Evolutionary conservation across 75 land plant genomes (phyloP), one percentile per base, ranked within the genome.

Genomic region (Larix kaempferi): DNA sequence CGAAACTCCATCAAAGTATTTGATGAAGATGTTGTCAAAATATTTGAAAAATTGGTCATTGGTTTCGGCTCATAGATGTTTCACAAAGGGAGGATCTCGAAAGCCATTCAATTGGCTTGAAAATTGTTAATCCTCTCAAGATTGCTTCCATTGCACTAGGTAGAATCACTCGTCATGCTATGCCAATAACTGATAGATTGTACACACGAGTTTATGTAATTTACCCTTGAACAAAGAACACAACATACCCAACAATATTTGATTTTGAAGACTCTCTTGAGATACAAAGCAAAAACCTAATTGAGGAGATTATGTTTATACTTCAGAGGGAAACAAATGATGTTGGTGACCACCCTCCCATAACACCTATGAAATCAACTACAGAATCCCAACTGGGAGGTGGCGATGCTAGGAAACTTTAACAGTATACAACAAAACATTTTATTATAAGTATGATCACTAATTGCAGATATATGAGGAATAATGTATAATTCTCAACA

Each of bases 281-380:
- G n/a, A n/a, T n/a, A n/a, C n/a, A n/a, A n/a, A 94, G 26, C 72
- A 61, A 67, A 89, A 92, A 80, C 90, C 99, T 25, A 41, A 78
- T 37, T 94, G 93, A 93, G 99, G 98, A 55, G 83, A 81, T 77
- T 84, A 90, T 83, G 95, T 87, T 12, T 80, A 78, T 63, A 86
- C 88, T 78, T 96, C 99, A n/a, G 73, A 84, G 84, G 37, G 59
- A 77, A 17, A 98, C 98, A 80, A 83, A 84, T 37, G 95, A 96
- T 85, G 98, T 85, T 33, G 99, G 99, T 71, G 99, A 96, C 62
- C 99, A 96, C 77, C 99, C 99, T 78, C 99, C 99, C 35, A 94
- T 96, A 66, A 96, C 99, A 35, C 99, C 99, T 73, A 90, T 94
- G 93, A 75, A 73, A 44, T 81, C 84, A 74, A 95, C 93, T 65